These are phyloP conservation scores for Haplographium delicatum DNA, from an alignment of 495 filamentous ascomycete genomes.

Conservation along the genomic window DNA sequence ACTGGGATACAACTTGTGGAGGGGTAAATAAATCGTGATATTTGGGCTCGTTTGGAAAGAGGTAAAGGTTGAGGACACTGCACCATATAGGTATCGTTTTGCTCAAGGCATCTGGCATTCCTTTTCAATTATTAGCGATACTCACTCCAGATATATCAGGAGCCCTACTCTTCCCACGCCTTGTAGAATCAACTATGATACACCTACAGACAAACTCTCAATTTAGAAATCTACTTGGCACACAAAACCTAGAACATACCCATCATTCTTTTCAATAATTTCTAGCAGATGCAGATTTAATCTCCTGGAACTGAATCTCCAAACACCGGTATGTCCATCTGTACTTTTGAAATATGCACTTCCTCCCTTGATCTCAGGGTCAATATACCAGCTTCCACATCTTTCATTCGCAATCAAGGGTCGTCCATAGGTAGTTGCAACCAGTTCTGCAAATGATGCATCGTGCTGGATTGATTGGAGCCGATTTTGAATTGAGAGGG, in stretches of 20 bases:
- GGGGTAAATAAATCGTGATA: slow-evolving; percentile 57
- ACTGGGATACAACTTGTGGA: slow-evolving; percentile 58
- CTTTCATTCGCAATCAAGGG: slow-evolving; percentile 90
- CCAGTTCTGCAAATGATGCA: slow-evolving; percentile 57
- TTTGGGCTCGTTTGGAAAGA: slow-evolving; percentile 56
- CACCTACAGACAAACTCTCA: slow-evolving; percentile 45
- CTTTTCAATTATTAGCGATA: slow-evolving; percentile 29
- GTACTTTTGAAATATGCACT: slow-evolving; percentile 97
- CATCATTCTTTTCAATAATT: slow-evolving; percentile 54
- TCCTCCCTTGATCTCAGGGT: slow-evolving; percentile 55
- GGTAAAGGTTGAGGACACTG: slow-evolving; percentile 69
- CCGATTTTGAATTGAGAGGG: slow-evolving; percentile 75
- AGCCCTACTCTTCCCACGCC: slow-evolving; percentile 73
- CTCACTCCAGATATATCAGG: not conserved
- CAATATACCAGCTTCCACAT: slow-evolving; percentile 94
- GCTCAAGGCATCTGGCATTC: slow-evolving; percentile 86
- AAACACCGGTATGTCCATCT: slow-evolving; percentile 85
- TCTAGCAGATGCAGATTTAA: slow-evolving; percentile 78
- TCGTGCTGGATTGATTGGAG: slow-evolving; percentile 68
- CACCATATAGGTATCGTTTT: slow-evolving; percentile 97
- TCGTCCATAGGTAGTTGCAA: slow-evolving; percentile 46
- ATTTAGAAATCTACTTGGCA: not conserved
- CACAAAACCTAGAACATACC: slow-evolving; percentile 37
- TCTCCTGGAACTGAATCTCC: slow-evolving; percentile 79
- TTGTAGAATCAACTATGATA: slow-evolving; percentile 93